Base-by-base conservation (phyloP, 1,284 basidiomycete genomes). In the Ceratobasidium sp. region DNA sequence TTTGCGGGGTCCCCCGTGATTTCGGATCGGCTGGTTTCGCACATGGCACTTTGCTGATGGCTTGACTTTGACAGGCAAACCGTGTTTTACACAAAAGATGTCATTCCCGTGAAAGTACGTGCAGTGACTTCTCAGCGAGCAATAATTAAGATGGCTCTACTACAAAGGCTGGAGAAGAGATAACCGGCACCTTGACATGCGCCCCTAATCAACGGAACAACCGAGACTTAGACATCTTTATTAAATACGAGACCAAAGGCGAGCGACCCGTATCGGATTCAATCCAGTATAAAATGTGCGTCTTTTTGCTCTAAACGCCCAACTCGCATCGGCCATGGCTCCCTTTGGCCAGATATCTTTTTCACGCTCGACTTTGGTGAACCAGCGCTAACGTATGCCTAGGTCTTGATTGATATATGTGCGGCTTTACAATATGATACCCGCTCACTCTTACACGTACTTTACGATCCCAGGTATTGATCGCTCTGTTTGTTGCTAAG, bases 41-140 rank as follows among this genome's bases (percentile, higher is more conserved):
- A n/a, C 28, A 12, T 30, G 23, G 9, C 43, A 45, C 43, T n/a
- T 45, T 30, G 30, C 30, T 52, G 23, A 52, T 12, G 26, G 6
- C 32, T 72, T 41, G 32, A 36, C 10, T 46, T 18, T n/a, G 16
- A 62, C 43, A 92, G 90, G 81, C 94, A 97, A 88, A 97, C 96
- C 71, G 96, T 98, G 45, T 97, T 98, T 84, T 98, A 98, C 83
- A 96, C 96, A 39, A 92, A 93, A 41, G 85, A 89, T 30, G 94
- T 82, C 36, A 74, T 85, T 45, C 83, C 83, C 45, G 80, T 86
- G 61, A 82, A 81, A 55, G 80, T 81, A 71, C 76, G 79, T 78
- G 43, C 5, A 4, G 26, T 6, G 14, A 12, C 14, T n/a, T 28
- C 21, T 34, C 3, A 34, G 28, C 46, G 26, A 34, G 46, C 6